phyloP scores from a whole-genome alignment of 306 rosid species.

The Nissolia schottii region DNA sequence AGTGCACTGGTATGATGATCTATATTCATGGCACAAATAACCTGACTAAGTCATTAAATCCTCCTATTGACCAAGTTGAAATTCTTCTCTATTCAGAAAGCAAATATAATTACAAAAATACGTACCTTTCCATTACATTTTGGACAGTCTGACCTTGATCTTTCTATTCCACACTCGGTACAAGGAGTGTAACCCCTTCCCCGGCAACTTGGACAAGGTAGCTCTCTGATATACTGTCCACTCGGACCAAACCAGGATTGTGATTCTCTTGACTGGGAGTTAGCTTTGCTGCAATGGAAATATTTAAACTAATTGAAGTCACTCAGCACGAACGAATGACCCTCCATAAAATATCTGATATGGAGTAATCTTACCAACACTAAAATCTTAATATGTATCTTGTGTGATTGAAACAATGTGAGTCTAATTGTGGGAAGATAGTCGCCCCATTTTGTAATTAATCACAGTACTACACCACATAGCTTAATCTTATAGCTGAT shows the following conservation, averaged over 20 bases:
- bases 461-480: neutral
- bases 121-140: conserved; percentile 78
- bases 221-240: conserved; percentile 86
- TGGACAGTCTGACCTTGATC: conserved; percentile 82
- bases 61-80: neutral
- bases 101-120: neutral
- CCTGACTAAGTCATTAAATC: neutral
- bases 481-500: neutral
- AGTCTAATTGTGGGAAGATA: neutral
- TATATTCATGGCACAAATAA: neutral
- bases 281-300: conserved; percentile 45
- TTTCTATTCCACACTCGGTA: conserved; percentile 82
- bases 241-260: conserved; percentile 91
- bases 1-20: conserved; percentile 5
- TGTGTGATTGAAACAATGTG: neutral
- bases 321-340: neutral
- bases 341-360: neutral
- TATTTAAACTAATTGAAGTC: neutral
- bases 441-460: neutral
- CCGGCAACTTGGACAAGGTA: conserved; percentile 95
- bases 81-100: neutral
- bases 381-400: neutral
- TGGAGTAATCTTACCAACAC: neutral
- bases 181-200: conserved; percentile 97
- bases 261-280: conserved; percentile 42